Percentiles rank a stretch among this genome's conserved stretches.
These are phyloP conservation scores for Sporothrix euskadiensis DNA, from an alignment of 2,329 filamentous ascomycete species.

Conservation along the genomic window DNA sequence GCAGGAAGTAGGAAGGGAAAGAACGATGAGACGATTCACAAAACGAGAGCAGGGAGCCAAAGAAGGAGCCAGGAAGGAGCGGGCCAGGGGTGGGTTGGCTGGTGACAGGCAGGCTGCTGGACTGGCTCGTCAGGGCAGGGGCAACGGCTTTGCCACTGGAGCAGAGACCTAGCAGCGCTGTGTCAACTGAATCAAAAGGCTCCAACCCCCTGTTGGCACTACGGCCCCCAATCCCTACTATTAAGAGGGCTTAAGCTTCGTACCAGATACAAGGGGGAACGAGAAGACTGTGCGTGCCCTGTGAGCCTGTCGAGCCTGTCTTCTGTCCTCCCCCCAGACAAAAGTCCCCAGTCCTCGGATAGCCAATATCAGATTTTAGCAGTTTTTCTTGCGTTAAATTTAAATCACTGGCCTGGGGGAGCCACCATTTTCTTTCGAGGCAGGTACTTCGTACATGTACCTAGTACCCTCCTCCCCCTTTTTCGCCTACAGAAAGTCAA, in stretches of 20 bases:
- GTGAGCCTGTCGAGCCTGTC: background rate
- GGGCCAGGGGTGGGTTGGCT: background rate
- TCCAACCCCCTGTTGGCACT: background rate
- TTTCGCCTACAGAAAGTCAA: background rate
- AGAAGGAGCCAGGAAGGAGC: slow-evolving; percentile 9
- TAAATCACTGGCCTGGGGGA: slow-evolving; percentile 11
- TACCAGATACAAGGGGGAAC: background rate
- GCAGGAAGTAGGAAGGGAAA: background rate
- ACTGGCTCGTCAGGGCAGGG: background rate
- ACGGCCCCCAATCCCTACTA: background rate
- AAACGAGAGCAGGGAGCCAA: background rate
- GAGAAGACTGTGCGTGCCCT: background rate
- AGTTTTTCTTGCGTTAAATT: slow-evolving; percentile 8
- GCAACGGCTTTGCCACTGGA: background rate
- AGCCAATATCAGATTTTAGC: slow-evolving; percentile 1
- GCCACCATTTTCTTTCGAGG: background rate
- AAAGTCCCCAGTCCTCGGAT: background rate
- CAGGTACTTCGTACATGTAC: slow-evolving; percentile 16
- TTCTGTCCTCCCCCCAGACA: slow-evolving; percentile 19
- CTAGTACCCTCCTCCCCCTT: background rate
- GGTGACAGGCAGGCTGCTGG: slow-evolving; percentile 3
- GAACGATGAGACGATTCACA: background rate
- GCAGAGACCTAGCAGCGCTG: background rate
- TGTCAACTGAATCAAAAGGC: background rate
- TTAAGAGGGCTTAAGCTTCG: background rate